Evolutionary conservation across 2,329 filamentous ascomycete genomes (phyloP).

Genomic region (Diaporthe longicolla): DNA sequence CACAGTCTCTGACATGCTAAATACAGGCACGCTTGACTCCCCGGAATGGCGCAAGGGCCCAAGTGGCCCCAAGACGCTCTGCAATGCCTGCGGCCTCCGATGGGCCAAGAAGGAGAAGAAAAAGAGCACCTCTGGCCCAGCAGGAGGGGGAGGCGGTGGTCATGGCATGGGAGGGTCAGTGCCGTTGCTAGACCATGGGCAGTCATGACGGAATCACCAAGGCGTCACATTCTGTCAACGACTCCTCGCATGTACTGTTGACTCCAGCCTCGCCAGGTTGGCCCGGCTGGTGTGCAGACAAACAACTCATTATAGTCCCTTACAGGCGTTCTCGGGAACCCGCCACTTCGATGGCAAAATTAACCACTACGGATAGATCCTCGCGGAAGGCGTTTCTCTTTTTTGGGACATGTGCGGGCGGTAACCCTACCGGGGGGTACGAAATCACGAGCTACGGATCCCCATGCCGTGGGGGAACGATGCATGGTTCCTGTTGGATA

Average conservation of each 20-base stretch:
- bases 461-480: background rate
- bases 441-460: slow-evolving; percentile 30
- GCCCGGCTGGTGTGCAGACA: slow-evolving; percentile 4
- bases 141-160: slow-evolving; percentile 19
- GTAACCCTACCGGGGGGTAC: slow-evolving; percentile 17
- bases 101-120: slow-evolving; percentile 91
- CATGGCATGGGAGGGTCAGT: slow-evolving; percentile 30
- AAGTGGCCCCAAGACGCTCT: slow-evolving; percentile 92
- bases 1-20: slow-evolving; percentile 32
- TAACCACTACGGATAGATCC: slow-evolving; percentile 39
- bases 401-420: background rate
- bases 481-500: slow-evolving; percentile 17
- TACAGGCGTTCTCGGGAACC: slow-evolving; percentile 30
- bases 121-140: slow-evolving; percentile 45
- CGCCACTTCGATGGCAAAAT: slow-evolving; percentile 13
- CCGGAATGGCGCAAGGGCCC: slow-evolving; percentile 98
- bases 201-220: slow-evolving; percentile 21
- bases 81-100: slow-evolving; percentile 89
- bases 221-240: background rate
- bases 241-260: background rate
- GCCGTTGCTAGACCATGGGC: slow-evolving; percentile 36
- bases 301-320: slow-evolving; percentile 11
- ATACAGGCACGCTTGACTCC: slow-evolving; percentile 82
- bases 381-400: slow-evolving; percentile 37
- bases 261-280: background rate